These are phyloP conservation scores for Schizothecium vesticola DNA, from an alignment of 495 filamentous ascomycete genomes.

Conservation along the genomic window DNA sequence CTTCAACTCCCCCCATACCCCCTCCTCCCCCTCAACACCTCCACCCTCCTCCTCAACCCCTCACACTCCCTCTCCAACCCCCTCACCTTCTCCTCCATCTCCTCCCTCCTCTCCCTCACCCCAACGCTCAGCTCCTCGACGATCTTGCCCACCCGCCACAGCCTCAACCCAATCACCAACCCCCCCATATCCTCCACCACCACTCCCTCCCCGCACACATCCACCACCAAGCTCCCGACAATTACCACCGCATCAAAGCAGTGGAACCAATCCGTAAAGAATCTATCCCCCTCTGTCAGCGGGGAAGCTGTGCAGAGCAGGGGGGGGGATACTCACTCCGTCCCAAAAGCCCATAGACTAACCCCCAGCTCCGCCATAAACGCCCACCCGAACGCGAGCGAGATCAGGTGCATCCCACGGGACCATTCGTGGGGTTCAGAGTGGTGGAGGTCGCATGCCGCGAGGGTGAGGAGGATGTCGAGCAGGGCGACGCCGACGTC, in stretches of 20 bases:
- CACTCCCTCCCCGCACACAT: conserved; percentile 51
- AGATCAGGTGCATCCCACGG: conserved; percentile 20
- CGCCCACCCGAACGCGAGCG: conserved; percentile 51
- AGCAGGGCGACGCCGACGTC: conserved; percentile 57
- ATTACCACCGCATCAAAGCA: conserved; percentile 60
- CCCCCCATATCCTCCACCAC: conserved; percentile 55
- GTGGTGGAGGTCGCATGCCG: conserved; percentile 49
- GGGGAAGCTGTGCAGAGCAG: no score
- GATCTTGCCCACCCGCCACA: conserved; percentile 67
- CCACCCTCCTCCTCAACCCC: conserved; percentile 11
- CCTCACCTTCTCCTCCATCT: conserved; percentile 14
- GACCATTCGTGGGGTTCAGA: conserved; percentile 32
- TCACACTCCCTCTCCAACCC: conserved; percentile 15
- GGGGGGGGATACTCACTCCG: conserved; percentile 34
- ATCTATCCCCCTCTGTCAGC: conserved; percentile 34
- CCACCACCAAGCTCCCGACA: conserved; percentile 53
- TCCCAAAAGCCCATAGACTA: conserved; percentile 53
- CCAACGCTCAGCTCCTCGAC: conserved; percentile 58
- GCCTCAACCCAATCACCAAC: conserved; percentile 56
- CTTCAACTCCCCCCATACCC: not conserved
- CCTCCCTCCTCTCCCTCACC: conserved; percentile 44
- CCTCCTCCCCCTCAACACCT: conserved; percentile 10
- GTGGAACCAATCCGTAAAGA: conserved; percentile 58
- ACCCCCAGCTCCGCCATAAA: conserved; percentile 57
- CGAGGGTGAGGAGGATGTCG: conserved; percentile 57